Evolutionary conservation across 129 eudicot species (phyloP), one percentile per base, ranked within the genome.

Genomic region (Tanacetum coccineum): DNA sequence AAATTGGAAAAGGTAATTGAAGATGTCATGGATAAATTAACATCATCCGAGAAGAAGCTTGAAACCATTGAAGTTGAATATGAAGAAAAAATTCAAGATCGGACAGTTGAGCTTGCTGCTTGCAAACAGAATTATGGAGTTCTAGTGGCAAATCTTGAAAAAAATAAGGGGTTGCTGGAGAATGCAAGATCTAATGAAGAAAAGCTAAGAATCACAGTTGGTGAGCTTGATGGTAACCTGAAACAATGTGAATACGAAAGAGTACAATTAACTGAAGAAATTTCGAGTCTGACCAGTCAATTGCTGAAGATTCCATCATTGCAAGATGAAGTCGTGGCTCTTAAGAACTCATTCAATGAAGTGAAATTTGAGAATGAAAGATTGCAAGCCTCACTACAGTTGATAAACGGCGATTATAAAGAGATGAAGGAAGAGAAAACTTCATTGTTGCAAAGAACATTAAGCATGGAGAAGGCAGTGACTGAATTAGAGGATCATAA

Each of bases 281-380:
- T 78, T 67, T 72, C 79, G 28, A 72, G 74, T 73, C 81, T 88
- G 19, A 58, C 70, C 40, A 68, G 13, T 62, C 84, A 83, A 45
- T 53, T 88, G 84, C 78, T 71, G 75, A 81, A 75, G 49, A 47
- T 84, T 32, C 74, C 88, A 13, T 13, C 25, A 20, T 76, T 85
- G 59, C 91, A 85, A 47, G 84, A 80, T 52, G 92, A 88, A 74
- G 78, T 85, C 45, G 67, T 88, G 78, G 49, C 30, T 67, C 80
- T 88, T 52, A 85, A 83, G 85, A 70, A 76, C 67, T 73, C 84
- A 49, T 62, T 82, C 28, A 69, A 80, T 59, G 82, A 75, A 25
- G 71, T 75, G 71, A 85, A 78, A 57, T 78, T 62, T 68, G 85
- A 82, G 72, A 80, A 78, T 39, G 81, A 88, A 67, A 78, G 77